Base-by-base conservation (phyloP, 2,329 filamentous ascomycete genomes). In the Aureobasidium sp. region DNA sequence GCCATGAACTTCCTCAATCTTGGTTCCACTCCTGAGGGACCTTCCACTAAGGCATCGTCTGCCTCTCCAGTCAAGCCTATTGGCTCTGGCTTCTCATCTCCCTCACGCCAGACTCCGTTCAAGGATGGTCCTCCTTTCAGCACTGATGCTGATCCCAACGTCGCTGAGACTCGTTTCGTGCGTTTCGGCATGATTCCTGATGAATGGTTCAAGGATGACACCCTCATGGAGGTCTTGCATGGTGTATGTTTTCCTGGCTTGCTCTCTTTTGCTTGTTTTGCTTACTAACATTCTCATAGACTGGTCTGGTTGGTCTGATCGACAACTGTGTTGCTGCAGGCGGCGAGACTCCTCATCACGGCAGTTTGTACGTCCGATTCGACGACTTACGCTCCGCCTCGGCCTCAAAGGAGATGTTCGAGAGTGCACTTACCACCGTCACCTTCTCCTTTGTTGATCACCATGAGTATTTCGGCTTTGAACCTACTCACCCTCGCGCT, bases 381-480 rank as follows among this genome's bases (percentile, higher is more conserved):
- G 79, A 83, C 63, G 73, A 77, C 62, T 67, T 81, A n/a, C 67
- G 69, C 25, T 73, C 78, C 27, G 75, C 79, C n/a, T 67, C 40
- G 4, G 20, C 40, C 11, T 68, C 71, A 10, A 45, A 67, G 29
- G 36, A 66, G 18, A 42, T 68, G 10, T 61, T 72, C 23, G 48
- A 67, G 29, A 65, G 65, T 25, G 58, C 62, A 51, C 61, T 70
- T 9, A 23, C 53, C 6, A 61, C 62, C 4, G 69, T 60, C 67
- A 23, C 25, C 4, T 47, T 67, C 29, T 20, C n/a, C 3, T 68
- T 67, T 66, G 67, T 73, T 23, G 53, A 58, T 15, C 69, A 71
- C 2, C 51, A 64, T 9, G 31, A 50, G n/a, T 67, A 58, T 45
- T 67, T 51, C 33, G 45, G 5, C 1, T 13, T 27, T 20, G 59